These are phyloP conservation scores for Ceratocystis variospora DNA, from an alignment of 2,329 filamentous ascomycete species.

Conservation along the genomic window DNA sequence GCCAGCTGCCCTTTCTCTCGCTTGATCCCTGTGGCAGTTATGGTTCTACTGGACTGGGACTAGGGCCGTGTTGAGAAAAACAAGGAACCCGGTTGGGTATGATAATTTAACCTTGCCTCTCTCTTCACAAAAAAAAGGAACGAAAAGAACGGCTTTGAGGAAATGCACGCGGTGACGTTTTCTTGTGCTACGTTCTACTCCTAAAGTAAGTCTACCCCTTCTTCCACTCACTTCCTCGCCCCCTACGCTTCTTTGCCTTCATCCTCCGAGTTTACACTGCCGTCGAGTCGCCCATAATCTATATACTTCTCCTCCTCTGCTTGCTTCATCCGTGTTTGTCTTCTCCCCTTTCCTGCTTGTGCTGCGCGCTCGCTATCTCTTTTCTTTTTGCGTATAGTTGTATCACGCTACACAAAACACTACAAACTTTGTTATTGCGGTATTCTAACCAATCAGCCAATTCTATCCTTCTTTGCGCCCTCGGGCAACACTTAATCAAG, in stretches of 20 bases:
- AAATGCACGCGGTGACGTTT: not conserved
- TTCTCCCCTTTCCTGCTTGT: not conserved
- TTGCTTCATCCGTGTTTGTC: not conserved
- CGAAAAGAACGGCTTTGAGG: not conserved
- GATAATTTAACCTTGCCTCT: not conserved
- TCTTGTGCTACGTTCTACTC: not conserved
- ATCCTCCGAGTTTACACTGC: too few species aligned
- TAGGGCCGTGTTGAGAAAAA: not conserved
- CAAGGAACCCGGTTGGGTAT: not conserved
- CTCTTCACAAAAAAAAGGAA: not conserved
- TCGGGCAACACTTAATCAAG: not conserved
- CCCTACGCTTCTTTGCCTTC: too few species aligned
- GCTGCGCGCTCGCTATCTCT: too few species aligned
- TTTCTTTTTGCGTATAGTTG: not conserved
- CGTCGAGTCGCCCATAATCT: too few species aligned
- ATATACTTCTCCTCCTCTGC: too few species aligned
- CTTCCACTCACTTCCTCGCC: too few species aligned
- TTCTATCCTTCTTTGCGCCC: not conserved
- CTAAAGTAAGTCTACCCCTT: too few species aligned
- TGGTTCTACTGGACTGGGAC: not conserved
- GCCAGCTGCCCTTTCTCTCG: not conserved
- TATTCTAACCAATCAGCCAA: not conserved
- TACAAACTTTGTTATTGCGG: not conserved
- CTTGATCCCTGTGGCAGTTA: not conserved
- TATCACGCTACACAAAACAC: not conserved